Percentiles rank a stretch among this genome's conserved stretches.
Conservation (phyloP, 176 grass and related monocot genomes). For the Calamus simplicifolius region DNA sequence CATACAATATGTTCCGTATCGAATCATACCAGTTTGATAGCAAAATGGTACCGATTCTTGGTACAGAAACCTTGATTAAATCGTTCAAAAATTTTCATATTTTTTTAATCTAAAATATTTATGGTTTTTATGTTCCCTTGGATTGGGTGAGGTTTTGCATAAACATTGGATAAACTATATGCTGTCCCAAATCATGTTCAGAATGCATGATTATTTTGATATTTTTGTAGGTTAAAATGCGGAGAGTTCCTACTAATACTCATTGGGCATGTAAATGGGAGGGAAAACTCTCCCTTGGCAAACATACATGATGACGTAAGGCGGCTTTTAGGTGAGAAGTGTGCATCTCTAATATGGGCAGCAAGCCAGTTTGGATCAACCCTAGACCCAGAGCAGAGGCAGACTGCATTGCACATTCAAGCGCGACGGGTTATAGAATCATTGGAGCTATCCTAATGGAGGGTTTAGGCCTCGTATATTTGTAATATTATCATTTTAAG, state of each 20-base stretch:
- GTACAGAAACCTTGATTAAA: no score
- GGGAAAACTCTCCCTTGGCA: conserved; percentile 65
- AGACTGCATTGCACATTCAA: conserved; percentile 84
- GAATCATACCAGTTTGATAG: no score
- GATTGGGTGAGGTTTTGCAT: no score
- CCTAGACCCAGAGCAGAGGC: conserved; percentile 69
- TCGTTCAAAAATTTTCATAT: no score
- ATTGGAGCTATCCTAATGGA: conserved; percentile 52
- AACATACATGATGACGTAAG: conserved; percentile 70
- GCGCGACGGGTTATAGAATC: conserved; percentile 82
- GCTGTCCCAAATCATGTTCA: no score
- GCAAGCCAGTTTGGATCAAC: conserved; percentile 92
- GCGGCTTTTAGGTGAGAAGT: conserved; percentile 62
- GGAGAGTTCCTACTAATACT: conserved; percentile 82
- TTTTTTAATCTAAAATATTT: no score
- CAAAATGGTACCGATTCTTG: no score
- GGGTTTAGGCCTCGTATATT: background rate
- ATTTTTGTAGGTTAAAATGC: conserved; percentile 75
- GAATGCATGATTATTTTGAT: background rate
- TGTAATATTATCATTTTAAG: no score
- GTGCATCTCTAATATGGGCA: conserved; percentile 76
- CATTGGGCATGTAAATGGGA: conserved; percentile 70
- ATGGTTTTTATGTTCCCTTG: no score
- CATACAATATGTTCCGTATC: no score
- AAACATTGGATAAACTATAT: no score